Evolutionary conservation across 1,284 basidiomycete genomes (phyloP), one percentile per base, ranked within the genome.

Genomic region (Sporisorium graminicola): DNA sequence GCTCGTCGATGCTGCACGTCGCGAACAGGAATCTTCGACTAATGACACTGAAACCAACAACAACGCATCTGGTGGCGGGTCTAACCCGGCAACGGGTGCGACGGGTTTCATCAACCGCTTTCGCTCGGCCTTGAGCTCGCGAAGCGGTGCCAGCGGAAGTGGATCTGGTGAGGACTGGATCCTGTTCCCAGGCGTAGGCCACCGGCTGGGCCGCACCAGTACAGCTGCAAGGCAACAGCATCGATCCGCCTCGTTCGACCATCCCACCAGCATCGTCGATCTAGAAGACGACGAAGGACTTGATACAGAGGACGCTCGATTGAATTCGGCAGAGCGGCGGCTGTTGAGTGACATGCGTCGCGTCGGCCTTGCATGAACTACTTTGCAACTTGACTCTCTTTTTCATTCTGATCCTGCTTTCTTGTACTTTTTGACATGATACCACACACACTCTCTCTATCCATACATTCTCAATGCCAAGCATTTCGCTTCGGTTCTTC

Each of bases 161-260:
- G 47, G 62, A 3, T 58, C 35, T 16, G 81, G 75, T 12, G 81
- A 83, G 50, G 81, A 83, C 40, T 83, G 81, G 81, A 40, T 82
- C 46, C 46, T 83, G 18, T 83, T 82, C 24, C 81, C 81, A 4
- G 81, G 80, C 10, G 54, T 70, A 37, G 74, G 77, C 1, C 62
- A 64, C 5, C 52, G 74, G 4, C 42, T 74, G 14, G 69, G 63
- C 16, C 53, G 57, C 35, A 56, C 13, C n/a, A 59, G 47, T n/a
- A 24, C 52, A 20, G 26, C 37, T 16, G 16, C 31, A 47, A 35
- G 53, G 20, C 55, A 46, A 33, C 46, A 20, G 31, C 46, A 29
- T 22, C 49, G 27, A 20, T 60, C 16, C 37, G 44, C 33, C 22
- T 57, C 55, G 29, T 65, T 63, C 33, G 68, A 74, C 35, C 67